A percentile compares a stretch with the other conserved stretches of the same genome.
These are phyloP conservation scores for Metschnikowia borealis DNA, from an alignment of 805 yeast genomes.

Conservation along the genomic window DNA sequence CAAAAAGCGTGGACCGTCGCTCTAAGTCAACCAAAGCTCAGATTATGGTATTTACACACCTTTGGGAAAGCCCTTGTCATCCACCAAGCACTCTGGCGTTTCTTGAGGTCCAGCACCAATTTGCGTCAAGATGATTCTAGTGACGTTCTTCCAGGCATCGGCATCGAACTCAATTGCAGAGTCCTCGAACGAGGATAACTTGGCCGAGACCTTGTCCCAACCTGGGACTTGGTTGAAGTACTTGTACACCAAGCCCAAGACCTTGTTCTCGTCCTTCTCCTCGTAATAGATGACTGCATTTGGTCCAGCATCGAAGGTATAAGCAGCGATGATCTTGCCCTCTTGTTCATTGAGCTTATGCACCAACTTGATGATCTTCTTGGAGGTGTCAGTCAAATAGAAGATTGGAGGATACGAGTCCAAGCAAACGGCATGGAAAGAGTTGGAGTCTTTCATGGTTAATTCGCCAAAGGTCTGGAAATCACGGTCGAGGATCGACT, in stretches of 20 bases:
- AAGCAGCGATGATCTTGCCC: slow-evolving; percentile 79
- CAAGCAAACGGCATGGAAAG: slow-evolving; percentile 96
- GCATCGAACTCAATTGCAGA: slow-evolving; percentile 41
- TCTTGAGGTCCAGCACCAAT: slow-evolving; percentile 86
- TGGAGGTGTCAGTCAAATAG: slow-evolving; percentile 20
- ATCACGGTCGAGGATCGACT: slow-evolving; percentile 68
- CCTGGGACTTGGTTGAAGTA: slow-evolving; percentile 61
- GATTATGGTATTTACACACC: slow-evolving; percentile 4
- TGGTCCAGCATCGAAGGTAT: slow-evolving; percentile 99
- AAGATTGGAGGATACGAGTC: slow-evolving; percentile 96
- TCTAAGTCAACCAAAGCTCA: not conserved
- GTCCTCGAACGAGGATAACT: slow-evolving; percentile 16
- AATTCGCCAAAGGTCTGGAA: slow-evolving; percentile 79
- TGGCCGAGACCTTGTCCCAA: slow-evolving; percentile 47
- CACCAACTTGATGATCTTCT: slow-evolving; percentile 20
- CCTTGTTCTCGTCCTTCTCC: slow-evolving; percentile 64
- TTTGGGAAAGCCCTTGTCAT: slow-evolving; percentile 64
- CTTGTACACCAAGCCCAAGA: slow-evolving; percentile 65
- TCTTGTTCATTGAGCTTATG: slow-evolving; percentile 70
- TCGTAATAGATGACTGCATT: slow-evolving; percentile 94
- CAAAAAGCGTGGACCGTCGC: not conserved
- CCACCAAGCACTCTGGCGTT: slow-evolving; percentile 52
- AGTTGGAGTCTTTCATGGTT: slow-evolving; percentile 95
- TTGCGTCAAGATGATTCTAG: slow-evolving; percentile 76
- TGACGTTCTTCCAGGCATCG: slow-evolving; percentile 65